Conservation (phyloP, 306 rosid species). For the Fragaria vesca region DNA sequence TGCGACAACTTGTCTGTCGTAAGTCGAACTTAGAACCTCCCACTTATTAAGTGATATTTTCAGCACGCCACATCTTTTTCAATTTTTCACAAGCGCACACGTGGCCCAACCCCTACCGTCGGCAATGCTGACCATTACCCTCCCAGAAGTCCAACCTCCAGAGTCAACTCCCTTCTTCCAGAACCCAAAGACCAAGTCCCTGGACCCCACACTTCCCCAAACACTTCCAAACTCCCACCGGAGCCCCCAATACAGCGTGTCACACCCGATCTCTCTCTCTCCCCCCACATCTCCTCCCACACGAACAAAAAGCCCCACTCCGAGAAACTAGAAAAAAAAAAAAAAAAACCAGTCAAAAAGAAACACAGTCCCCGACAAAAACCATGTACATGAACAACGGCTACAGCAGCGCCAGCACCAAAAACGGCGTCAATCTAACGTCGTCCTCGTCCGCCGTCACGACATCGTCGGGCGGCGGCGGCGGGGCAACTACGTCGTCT, state of each 20-base stretch:
- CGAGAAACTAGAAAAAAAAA: neutral
- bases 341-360: neutral
- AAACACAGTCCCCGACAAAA: neutral
- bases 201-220: neutral
- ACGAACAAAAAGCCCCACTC: neutral
- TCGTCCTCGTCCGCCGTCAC: neutral
- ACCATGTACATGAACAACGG: slow-evolving; percentile 23
- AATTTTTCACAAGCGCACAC: neutral
- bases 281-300: neutral
- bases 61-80: neutral
- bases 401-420: slow-evolving; percentile 10
- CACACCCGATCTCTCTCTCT: neutral
- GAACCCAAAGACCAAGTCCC: neutral
- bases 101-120: neutral
- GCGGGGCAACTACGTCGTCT: slow-evolving; percentile 6
- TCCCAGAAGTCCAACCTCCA: neutral
- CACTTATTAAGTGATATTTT: no score
- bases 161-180: slow-evolving; percentile 1
- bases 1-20: no score
- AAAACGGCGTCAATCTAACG: slow-evolving; percentile 4
- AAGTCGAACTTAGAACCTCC: no score
- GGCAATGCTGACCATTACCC: neutral
- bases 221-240: neutral
- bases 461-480: neutral
- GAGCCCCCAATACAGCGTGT: neutral